These are phyloP conservation scores for Lumnitzera littorea DNA, from an alignment of 345 rosid species.

Conservation along the genomic window DNA sequence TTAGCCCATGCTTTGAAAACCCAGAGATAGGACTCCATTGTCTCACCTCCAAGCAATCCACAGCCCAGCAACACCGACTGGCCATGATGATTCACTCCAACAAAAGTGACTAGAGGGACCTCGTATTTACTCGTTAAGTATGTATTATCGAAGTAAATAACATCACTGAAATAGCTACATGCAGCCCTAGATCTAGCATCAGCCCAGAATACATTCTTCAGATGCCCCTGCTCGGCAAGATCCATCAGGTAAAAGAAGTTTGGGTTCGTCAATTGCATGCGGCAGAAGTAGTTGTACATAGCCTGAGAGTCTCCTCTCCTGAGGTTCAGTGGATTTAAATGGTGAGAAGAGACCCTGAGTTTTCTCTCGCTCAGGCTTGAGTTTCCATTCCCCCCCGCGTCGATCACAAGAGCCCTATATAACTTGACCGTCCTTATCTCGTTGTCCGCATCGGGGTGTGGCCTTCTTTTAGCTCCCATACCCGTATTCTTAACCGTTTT, in stretches of 20 bases:
- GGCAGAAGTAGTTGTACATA: conserved; percentile 24
- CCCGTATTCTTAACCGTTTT: conserved; percentile 14
- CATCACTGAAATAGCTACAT: conserved; percentile 20
- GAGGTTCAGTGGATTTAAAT: conserved; percentile 17
- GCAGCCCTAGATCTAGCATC: conserved; percentile 27
- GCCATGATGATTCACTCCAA: conserved; percentile 24
- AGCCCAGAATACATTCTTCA: conserved; percentile 26
- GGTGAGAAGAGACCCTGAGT: conserved; percentile 7
- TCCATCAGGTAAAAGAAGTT: conserved; percentile 26
- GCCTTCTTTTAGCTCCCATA: conserved; percentile 10
- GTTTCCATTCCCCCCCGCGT: conserved; percentile 10
- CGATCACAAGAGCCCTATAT: conserved; percentile 18
- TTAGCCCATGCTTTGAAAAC: conserved; percentile 21
- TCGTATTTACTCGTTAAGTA: conserved; percentile 19
- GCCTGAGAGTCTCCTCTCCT: conserved; percentile 19
- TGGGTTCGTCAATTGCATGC: conserved; percentile 28
- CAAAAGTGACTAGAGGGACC: conserved; percentile 25
- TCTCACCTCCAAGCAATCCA: conserved; percentile 24
- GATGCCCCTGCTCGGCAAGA: conserved; percentile 19
- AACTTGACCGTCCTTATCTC: conserved; percentile 21
- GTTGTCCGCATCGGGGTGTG: conserved; percentile 4
- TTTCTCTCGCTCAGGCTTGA: conserved; percentile 2
- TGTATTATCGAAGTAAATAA: conserved; percentile 15
- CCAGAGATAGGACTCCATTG: conserved; percentile 19
- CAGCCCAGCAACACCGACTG: conserved; percentile 24